These are phyloP conservation scores for Pseudopyrenochaeta lycopersici DNA, from an alignment of 2,329 filamentous ascomycete species.

Conservation along the genomic window DNA sequence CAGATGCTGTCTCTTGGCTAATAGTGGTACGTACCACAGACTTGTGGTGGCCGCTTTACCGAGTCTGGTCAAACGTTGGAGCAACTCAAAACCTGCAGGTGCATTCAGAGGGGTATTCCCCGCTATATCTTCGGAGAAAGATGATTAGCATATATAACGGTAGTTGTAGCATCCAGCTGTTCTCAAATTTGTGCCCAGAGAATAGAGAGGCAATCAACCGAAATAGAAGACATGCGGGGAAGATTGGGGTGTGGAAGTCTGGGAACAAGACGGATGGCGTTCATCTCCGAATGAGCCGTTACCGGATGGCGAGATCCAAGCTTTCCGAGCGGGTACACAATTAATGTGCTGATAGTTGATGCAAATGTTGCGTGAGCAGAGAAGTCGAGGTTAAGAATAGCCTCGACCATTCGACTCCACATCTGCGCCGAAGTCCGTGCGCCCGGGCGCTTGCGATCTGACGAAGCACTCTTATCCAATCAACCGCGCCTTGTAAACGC, in stretches of 20 bases:
- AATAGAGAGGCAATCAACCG: not conserved
- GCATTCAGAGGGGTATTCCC: not conserved
- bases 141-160: not conserved
- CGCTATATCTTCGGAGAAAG: not conserved
- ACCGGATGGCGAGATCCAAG: not conserved
- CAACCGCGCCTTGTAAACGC: slow-evolving; percentile 29
- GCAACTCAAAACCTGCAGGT: no score
- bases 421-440: slow-evolving; percentile 17
- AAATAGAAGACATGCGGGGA: not conserved
- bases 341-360: slow-evolving; percentile 1
- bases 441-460: slow-evolving; percentile 19
- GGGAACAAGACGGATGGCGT: slow-evolving; percentile 3
- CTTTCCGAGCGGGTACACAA: slow-evolving; percentile 15
- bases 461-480: slow-evolving; percentile 24
- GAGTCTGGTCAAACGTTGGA: no score
- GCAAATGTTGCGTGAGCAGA: slow-evolving; percentile 4
- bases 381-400: slow-evolving; percentile 24
- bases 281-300: not conserved
- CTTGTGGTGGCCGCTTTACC: no score
- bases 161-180: not conserved
- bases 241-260: not conserved
- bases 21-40: not conserved
- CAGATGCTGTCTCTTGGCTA: no score
- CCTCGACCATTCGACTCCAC: slow-evolving; percentile 9
- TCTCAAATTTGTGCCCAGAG: not conserved